Conservation (phyloP, 2,329 filamentous ascomycete genomes). For the Lasiodiplodia sp. region DNA sequence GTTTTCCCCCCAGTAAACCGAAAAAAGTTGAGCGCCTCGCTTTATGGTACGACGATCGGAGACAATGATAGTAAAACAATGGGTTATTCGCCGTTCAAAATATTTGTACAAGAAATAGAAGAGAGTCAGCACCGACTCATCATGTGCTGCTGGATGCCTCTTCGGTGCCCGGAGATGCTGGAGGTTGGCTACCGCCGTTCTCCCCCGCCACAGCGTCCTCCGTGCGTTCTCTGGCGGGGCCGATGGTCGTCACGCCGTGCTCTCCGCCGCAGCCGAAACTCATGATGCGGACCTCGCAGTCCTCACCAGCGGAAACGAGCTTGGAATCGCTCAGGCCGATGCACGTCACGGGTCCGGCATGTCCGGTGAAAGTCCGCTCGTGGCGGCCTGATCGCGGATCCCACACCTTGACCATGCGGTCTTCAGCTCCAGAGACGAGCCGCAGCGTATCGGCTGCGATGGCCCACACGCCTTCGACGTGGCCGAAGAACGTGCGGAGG, state of each 20-base stretch:
- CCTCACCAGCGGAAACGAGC: constrained; percentile 91
- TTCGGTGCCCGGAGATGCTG: background rate
- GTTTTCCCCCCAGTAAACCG: background rate
- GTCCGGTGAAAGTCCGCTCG: constrained; percentile 90
- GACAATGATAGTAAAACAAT: background rate
- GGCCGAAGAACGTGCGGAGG: constrained; percentile 92
- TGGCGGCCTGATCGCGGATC: constrained; percentile 90
- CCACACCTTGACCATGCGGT: constrained; percentile 96
- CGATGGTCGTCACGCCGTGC: constrained; percentile 23
- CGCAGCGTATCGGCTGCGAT: constrained; percentile 87
- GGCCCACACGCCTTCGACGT: constrained; percentile 95
- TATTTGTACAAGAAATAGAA: constrained; percentile 15
- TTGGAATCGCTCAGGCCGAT: constrained; percentile 88
- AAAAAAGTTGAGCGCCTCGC: constrained; percentile 19
- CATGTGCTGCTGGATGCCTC: background rate
- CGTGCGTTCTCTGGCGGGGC: constrained; percentile 10
- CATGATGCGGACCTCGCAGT: constrained; percentile 82
- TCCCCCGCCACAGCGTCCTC: constrained; percentile 5
- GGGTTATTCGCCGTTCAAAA: constrained; percentile 9
- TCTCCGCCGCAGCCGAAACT: constrained; percentile 33
- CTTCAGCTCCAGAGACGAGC: constrained; percentile 88
- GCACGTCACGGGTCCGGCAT: constrained; percentile 90
- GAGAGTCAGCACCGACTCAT: background rate
- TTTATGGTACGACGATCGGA: background rate
- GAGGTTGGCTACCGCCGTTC: background rate